Evolutionary conservation across 176 grass and related monocot species (phyloP), one percentile per base, ranked within the genome.

Genomic region (Triticum timopheevii): DNA sequence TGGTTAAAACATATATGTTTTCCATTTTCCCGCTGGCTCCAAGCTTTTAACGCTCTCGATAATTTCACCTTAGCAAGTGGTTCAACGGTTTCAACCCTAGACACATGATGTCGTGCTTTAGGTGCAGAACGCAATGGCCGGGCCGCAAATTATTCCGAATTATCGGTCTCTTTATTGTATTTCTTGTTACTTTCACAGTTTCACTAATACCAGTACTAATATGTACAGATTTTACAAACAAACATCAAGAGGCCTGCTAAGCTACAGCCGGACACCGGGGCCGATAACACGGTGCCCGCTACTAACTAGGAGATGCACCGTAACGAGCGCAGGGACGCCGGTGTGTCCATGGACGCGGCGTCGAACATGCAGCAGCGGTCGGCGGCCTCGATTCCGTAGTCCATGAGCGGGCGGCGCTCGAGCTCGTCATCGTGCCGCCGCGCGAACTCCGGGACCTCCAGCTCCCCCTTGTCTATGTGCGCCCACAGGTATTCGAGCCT

Each of bases 371-470:
- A 90, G 10, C 85, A 72, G 65, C 79, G 67, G 68, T 87, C 88
- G 22, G 64, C 82, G 19, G 87, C 84, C 80, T 90, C 86, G 24
- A 95, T 86, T 56, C 93, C 90, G 66, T 98, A 94, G 83, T 98
- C 92, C 93, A 91, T 88, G 24, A 98, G 86, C 33, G 93, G 93
- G 65, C 94, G 92, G 68, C 89, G 92, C 93, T 98, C 96, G 10
- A 96, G 93, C 78, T 93, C 90, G 0, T 92, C 92, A 81, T 98
- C 96, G 52, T 96, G 93, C 4, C 86, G 82, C 80, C 86, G 82
- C 10, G 88, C 92, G 68, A 91, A 92, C 44, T 88, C 86, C 9
- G 96, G 96, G 59, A 96, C 81, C 83, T 94, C 82, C 31, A 98
- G 7, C 79, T 95, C 86, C 79, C 65, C 78, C 52, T 84, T 85